Base-by-base conservation (phyloP, 306 rosid species). In the Sesbania bispinosa region DNA sequence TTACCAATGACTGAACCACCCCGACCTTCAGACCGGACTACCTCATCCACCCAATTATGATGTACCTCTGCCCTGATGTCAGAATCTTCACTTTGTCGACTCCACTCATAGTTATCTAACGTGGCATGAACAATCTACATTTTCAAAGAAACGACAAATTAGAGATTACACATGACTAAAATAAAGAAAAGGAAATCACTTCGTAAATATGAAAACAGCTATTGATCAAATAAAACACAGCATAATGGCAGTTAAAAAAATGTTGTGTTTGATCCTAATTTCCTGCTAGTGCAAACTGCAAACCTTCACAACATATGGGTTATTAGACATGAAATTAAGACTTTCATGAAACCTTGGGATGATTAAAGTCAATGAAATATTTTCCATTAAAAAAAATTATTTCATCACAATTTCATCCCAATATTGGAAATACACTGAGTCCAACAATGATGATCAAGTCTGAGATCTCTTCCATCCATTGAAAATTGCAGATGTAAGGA, bases 11-110 rank as follows among this genome's bases (percentile, higher is more conserved):
- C 72, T 27, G 79, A 72, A 85, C 86, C 89, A 74, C 85, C 72
- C 72, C 90, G 80, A 35, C 92, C 85, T 78, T 91, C 97, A 67
- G 82, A 78, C n/a, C 99, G 81, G 45, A 89, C 83, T 41, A 95
- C 96, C 85, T 95, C 99, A 61, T 95, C 84, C 39, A 95, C 93
- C 99, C 99, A 95, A 85, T 91, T 95, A 80, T 89, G 99, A 80
- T 85, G 91, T 1, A 80, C 71, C 75, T 88, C 96, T 51, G 55
- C 71, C 57, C 86, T 74, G 67, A 60, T 77, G 51, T 62, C 85
- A 69, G 76, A 71, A 15, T 77, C 88, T 50, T 82, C 97, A 62
- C 46, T 32, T 55, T 23, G 75, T 15, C 86, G 55, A 62, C 74
- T 84, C 70, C 76, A 79, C 79, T 88, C 84, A 36, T 84, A 91